Evolutionary conservation across 306 rosid genomes (phyloP), one percentile per base, ranked within the genome.

Genomic region (Comarum palustre): DNA sequence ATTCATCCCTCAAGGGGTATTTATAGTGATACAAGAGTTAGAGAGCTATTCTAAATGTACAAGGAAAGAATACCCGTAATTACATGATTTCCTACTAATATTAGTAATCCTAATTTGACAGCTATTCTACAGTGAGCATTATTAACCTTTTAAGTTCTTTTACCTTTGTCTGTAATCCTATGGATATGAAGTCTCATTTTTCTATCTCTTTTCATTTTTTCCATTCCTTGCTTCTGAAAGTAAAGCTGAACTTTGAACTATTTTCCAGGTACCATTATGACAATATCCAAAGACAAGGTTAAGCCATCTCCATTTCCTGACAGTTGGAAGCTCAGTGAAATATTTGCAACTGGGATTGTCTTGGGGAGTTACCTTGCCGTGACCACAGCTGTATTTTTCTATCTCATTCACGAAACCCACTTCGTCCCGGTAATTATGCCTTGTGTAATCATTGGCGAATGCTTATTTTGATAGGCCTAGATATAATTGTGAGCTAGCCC

Each of bases 241-340:
- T 72, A 19, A 25, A 16, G 6, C 52, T 27, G 14, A 41, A 25
- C 12, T 16, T 72, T 27, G 42, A 72, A 59, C 54, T 42, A 6
- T 11, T 57, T 72, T 8, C 48, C 50, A 73, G 62, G 77, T 6
- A 73, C 71, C 6, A 73, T 62, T 9, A 73, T 73, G 77, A 73
- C 77, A 27, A 73, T 73, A 29, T 73, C 77, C 69, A 73, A 73
- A 47, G 77, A 73, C 77, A 60, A 24, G 38, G 70, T 73, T 8
- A 73, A 73, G 62, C 77, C 77, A 73, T 73, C 77, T 31, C 77
- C 71, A 62, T 17, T 57, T 58, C 75, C 67, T 25, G 75, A 72
- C 43, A 72, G 75, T 39, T 72, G 75, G 75, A 72, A 42, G 50
- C 77, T 73, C 24, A 46, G 62, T 73, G 77, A 73, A 34, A 73